phyloP scores from a whole-genome alignment of 1,284 basidiomycete species.

The Heterobasidion occidentale region DNA sequence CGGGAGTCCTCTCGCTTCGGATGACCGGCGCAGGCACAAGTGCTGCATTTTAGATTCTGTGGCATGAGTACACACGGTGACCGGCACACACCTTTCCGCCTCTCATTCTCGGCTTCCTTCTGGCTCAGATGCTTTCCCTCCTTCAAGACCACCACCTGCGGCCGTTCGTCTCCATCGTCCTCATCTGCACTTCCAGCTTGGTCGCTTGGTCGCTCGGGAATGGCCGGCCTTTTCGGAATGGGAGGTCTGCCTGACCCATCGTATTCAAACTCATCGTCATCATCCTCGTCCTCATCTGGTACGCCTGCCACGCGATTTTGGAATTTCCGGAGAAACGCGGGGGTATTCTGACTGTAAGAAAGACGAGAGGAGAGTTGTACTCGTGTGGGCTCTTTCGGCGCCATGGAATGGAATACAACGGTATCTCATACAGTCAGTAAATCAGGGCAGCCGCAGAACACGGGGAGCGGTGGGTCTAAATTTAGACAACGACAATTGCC shows the following conservation, averaged over 20 bases:
- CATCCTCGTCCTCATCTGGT: slow-evolving; percentile 23
- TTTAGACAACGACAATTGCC: neutral
- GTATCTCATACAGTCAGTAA: no score
- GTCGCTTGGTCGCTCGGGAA: slow-evolving; percentile 61
- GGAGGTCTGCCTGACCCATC: slow-evolving; percentile 62
- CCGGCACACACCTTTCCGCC: slow-evolving; percentile 56
- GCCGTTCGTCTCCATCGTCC: slow-evolving; percentile 72
- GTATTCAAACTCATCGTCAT: slow-evolving; percentile 32
- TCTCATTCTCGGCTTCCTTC: slow-evolving; percentile 69
- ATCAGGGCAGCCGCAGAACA: no score
- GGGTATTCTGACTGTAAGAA: slow-evolving; percentile 44
- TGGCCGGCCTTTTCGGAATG: slow-evolving; percentile 64
- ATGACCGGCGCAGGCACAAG: slow-evolving; percentile 23
- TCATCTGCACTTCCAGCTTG: slow-evolving; percentile 72
- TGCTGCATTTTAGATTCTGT: neutral
- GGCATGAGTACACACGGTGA: neutral
- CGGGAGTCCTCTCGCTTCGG: slow-evolving; percentile 15
- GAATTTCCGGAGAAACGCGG: slow-evolving; percentile 52
- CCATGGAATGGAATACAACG: slow-evolving; percentile 25
- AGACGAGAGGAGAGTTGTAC: slow-evolving; percentile 59
- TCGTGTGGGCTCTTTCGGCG: slow-evolving; percentile 58
- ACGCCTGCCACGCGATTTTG: slow-evolving; percentile 50
- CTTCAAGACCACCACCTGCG: slow-evolving; percentile 79
- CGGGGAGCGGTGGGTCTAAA: no score
- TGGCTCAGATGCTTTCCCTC: slow-evolving; percentile 77